Conservation (phyloP, 306 rosid species). For the Corylus heterophylla region DNA sequence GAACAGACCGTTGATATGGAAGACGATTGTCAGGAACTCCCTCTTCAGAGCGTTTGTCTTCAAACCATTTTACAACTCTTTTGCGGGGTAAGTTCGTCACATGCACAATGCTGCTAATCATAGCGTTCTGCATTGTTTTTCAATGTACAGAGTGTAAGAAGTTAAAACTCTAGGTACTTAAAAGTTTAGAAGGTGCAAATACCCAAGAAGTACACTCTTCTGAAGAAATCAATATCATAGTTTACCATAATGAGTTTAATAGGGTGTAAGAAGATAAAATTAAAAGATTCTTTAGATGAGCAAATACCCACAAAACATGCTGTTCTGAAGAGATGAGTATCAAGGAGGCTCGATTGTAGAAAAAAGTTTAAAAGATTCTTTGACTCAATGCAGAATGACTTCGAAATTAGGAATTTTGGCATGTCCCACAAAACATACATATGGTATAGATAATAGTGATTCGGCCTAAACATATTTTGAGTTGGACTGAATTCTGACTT, state of each 20-base stretch:
- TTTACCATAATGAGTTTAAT: not conserved
- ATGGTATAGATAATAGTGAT: too few species aligned
- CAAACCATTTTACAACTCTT: conserved; percentile 89
- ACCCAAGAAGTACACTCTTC: not conserved
- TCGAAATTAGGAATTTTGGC: not conserved
- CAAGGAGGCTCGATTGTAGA: not conserved
- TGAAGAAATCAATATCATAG: not conserved
- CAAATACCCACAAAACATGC: too few species aligned
- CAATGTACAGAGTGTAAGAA: conserved; percentile 16
- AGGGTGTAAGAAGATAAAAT: too few species aligned
- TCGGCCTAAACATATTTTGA: not conserved
- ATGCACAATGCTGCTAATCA: conserved; percentile 80
- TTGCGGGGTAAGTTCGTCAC: conserved; percentile 83
- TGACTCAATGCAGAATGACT: not conserved
- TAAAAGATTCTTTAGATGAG: too few species aligned
- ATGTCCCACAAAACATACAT: not conserved
- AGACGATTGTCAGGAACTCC: conserved; percentile 65
- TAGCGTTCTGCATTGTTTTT: conserved; percentile 65
- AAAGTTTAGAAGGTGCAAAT: not conserved
- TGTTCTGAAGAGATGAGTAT: not conserved
- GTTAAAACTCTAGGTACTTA: not conserved
- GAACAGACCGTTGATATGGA: conserved; percentile 61
- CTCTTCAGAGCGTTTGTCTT: conserved; percentile 80
- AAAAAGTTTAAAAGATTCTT: not conserved
- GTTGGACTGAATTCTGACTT: too few species aligned